Percentiles rank a stretch among this genome's conserved stretches.
phyloP scores from a whole-genome alignment of 345 rosid species.

The Abelmoschus esculentus region DNA sequence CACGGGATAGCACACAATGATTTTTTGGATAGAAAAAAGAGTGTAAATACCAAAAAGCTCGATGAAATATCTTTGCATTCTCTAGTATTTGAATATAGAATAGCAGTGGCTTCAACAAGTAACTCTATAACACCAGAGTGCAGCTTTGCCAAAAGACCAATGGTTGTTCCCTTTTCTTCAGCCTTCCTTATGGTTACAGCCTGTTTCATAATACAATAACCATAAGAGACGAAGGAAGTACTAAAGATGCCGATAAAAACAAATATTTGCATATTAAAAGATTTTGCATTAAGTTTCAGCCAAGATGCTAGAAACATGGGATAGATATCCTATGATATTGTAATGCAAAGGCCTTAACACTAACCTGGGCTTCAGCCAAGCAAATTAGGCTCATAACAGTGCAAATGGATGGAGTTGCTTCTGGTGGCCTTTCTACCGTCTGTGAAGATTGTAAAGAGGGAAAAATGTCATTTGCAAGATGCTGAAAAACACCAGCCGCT shows the following conservation, averaged over 20 bases:
- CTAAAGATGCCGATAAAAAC: not conserved
- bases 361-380: slow-evolving; percentile 85
- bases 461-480: slow-evolving; percentile 50
- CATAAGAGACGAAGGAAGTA: not conserved
- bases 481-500: slow-evolving; percentile 68
- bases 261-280: not conserved
- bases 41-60: slow-evolving; percentile 40
- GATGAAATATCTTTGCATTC: slow-evolving; percentile 50
- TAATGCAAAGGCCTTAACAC: slow-evolving; percentile 6
- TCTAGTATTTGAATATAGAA: slow-evolving; percentile 26
- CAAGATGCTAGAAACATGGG: not conserved
- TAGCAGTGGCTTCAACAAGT: slow-evolving; percentile 42
- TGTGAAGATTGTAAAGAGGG: slow-evolving; percentile 35
- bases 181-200: slow-evolving; percentile 55
- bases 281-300: not conserved
- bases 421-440: slow-evolving; percentile 48
- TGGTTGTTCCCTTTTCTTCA: slow-evolving; percentile 49
- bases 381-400: slow-evolving; percentile 55
- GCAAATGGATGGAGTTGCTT: slow-evolving; percentile 45
- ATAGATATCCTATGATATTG: not conserved
- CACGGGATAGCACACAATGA: not conserved
- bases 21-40: not conserved
- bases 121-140: slow-evolving; percentile 57
- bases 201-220: slow-evolving; percentile 21
- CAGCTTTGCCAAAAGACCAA: slow-evolving; percentile 53